Conservation (phyloP, 2,329 filamentous ascomycete genomes). For the Fusarium proliferatum region DNA sequence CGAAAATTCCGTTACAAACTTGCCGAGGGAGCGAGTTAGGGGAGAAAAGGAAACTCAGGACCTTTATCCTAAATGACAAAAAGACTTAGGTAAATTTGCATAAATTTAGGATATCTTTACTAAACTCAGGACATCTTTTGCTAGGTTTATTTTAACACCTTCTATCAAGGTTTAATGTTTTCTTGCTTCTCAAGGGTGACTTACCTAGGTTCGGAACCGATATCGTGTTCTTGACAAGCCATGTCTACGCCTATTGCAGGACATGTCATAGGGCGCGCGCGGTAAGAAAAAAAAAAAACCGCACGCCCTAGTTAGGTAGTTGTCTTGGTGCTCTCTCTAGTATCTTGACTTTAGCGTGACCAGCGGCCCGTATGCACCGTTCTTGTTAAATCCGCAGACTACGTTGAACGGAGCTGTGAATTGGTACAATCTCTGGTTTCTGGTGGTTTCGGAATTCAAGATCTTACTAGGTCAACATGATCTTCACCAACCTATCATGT, state of each 20-base stretch:
- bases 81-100: too few relatives aligned
- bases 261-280: constrained; percentile 3
- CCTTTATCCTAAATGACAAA: too few relatives aligned
- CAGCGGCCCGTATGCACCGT: neutral
- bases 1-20: neutral
- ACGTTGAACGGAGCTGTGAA: neutral
- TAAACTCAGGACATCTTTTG: too few relatives aligned
- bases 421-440: neutral
- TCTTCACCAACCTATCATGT: neutral
- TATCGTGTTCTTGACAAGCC: neutral
- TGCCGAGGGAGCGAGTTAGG: neutral
- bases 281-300: neutral
- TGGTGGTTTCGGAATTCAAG: neutral
- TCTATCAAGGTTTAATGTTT: too few relatives aligned
- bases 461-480: neutral
- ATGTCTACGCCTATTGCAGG: neutral
- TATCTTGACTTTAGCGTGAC: neutral
- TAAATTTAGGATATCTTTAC: too few relatives aligned
- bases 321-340: neutral
- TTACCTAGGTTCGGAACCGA: neutral
- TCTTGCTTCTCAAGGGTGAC: too few relatives aligned
- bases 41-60: too few relatives aligned
- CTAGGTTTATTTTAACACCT: too few relatives aligned
- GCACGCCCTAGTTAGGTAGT: neutral
- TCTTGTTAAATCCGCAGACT: constrained; percentile 1